Evolutionary conservation across 352 stramenopile species (phyloP).

Genomic region (Globisporangium ultimum): DNA sequence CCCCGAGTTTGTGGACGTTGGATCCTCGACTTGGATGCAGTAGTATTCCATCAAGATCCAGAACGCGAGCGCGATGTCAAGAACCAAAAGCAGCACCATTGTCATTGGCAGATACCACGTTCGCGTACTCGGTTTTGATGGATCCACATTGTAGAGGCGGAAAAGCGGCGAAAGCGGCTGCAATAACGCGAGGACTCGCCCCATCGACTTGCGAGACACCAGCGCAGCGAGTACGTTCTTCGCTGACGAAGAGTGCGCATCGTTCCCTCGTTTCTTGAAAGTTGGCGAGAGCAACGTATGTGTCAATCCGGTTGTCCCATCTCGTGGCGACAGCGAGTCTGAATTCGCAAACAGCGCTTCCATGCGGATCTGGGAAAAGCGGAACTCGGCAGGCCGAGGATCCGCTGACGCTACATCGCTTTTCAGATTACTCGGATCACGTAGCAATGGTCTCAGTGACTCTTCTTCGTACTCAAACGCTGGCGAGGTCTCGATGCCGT

Average conservation of each 20-base stretch:
- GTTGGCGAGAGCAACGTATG: slow-evolving; percentile 20
- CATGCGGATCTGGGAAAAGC: slow-evolving; percentile 75
- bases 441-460: neutral
- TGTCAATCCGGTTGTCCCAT: neutral
- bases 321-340: slow-evolving; percentile 8
- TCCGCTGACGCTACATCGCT: slow-evolving; percentile 23
- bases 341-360: slow-evolving; percentile 60
- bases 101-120: slow-evolving; percentile 39
- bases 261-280: slow-evolving; percentile 12
- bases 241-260: slow-evolving; percentile 5
- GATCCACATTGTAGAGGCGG: slow-evolving; percentile 46
- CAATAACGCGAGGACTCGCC: slow-evolving; percentile 24
- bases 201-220: slow-evolving; percentile 12
- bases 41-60: slow-evolving; percentile 84
- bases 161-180: slow-evolving; percentile 61
- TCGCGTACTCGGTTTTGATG: slow-evolving; percentile 6
- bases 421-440: neutral
- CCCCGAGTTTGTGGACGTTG: slow-evolving; percentile 60
- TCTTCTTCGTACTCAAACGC: neutral
- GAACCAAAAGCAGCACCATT: slow-evolving; percentile 63
- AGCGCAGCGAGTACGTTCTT: slow-evolving; percentile 13
- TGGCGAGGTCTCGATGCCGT: neutral
- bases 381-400: slow-evolving; percentile 55
- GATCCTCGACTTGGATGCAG: slow-evolving; percentile 83
- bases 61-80: slow-evolving; percentile 62